Percentiles rank a stretch among this genome's conserved stretches.
Evolutionary conservation across 257 asterid species (phyloP).

Genomic region (Catharanthus roseus): DNA sequence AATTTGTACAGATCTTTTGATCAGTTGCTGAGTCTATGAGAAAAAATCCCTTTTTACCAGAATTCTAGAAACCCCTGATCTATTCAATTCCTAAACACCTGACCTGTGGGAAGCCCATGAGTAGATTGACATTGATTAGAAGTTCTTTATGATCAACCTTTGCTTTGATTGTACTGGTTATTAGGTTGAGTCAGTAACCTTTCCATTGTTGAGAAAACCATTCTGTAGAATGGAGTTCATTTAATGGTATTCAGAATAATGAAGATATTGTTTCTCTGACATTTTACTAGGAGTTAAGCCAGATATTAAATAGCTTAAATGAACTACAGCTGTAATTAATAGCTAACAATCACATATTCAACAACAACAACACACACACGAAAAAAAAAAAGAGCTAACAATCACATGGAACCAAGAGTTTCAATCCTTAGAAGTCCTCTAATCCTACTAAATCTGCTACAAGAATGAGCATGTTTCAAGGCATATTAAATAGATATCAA

Average conservation of each 20-base stretch:
- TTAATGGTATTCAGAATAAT: background rate
- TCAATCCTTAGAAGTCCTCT: background rate
- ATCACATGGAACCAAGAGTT: background rate
- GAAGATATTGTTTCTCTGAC: background rate
- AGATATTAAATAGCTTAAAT: no score
- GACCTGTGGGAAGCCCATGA: background rate
- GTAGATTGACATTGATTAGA: background rate
- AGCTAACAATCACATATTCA: no score
- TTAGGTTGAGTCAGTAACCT: background rate
- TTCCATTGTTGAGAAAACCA: background rate
- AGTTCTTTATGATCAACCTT: constrained; percentile 1
- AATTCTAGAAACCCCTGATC: background rate
- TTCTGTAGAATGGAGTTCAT: background rate
- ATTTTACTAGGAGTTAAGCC: no score
- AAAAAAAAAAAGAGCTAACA: background rate
- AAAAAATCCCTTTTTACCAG: background rate
- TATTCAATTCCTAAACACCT: background rate
- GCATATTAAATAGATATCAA: background rate
- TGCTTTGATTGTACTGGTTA: background rate
- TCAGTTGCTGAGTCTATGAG: background rate
- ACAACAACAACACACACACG: no score
- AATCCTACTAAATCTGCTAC: background rate
- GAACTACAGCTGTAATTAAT: no score
- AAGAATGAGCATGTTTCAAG: no score
- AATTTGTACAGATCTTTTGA: constrained; percentile 15